Evolutionary conservation across 1,284 basidiomycete genomes (phyloP), one percentile per base, ranked within the genome.

Genomic region (Ustilago curta): DNA sequence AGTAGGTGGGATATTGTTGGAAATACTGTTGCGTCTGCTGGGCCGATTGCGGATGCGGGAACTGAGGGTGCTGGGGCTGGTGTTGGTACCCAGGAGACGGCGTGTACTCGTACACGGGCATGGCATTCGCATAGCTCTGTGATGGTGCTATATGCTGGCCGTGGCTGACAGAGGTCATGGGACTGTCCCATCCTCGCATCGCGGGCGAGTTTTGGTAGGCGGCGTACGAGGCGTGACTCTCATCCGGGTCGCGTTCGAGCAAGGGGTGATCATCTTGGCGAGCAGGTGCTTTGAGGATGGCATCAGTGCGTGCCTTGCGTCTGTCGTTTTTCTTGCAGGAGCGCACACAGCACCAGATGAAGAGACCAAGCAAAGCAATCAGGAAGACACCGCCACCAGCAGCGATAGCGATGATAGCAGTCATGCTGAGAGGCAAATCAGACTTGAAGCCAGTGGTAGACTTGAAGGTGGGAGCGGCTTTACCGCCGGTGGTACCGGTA

Each of bases 381-480:
- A 78, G 42, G 47, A 69, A 72, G 18, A 43, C 63, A 43, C 72
- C 72, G 11, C 71, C 64, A 21, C 76, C 63, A 3, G 68, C 68
- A 23, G 66, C 70, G 44, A 70, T 74, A 2, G 58, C 75, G 29
- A 70, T 64, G 44, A 74, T 77, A 48, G 67, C 70, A 16, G 61
- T 66, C 42, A 48, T 67, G 50, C 69, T 72, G 35, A 76, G 59
- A 18, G 42, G 57, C 43, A 44, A 40, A 40, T 51, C 51, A 11
- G 47, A 39, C 40, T 51, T 59, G 62, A 79, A 79, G 39, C 77
- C 77, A 12, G 50, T 58, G 39, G 75, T 77, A 16, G 75, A n/a
- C 43, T 74, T 74, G 64, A 79, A 79, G 25, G 77, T 79, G 1
- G 77, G 77, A 2, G 75, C 71, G 4, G 77, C 45, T 9, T 54